Evolutionary conservation across 164 flowering plant genomes (phyloP).

Genomic region (Vitis labrusca): DNA sequence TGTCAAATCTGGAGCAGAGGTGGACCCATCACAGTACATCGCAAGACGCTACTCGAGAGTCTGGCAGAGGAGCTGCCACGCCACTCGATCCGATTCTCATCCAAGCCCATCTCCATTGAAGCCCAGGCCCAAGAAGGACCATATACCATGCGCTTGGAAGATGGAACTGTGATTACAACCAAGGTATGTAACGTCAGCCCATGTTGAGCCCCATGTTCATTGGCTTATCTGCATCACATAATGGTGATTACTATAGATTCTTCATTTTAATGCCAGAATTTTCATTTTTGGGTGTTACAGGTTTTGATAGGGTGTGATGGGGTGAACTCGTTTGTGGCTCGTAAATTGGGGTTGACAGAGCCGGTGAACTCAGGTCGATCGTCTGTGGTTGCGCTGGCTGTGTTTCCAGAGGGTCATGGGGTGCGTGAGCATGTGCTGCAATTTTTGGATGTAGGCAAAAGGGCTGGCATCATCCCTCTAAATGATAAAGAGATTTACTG

Average conservation of each 20-base stretch:
- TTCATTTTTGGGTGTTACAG: slow-evolving; percentile 8
- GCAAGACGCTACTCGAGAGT: slow-evolving; percentile 29
- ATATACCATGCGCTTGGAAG: slow-evolving; percentile 21
- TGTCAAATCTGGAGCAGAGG: slow-evolving; percentile 3
- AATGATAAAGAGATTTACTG: slow-evolving; percentile 40
- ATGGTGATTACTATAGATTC: not conserved
- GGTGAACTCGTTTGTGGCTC: slow-evolving; percentile 52
- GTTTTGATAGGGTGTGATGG: slow-evolving; percentile 64
- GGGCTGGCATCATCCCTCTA: slow-evolving; percentile 40
- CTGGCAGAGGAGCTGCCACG: slow-evolving; percentile 41
- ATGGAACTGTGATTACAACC: slow-evolving; percentile 30
- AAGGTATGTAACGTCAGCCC: slow-evolving; percentile 22
- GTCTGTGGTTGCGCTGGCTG: slow-evolving; percentile 43
- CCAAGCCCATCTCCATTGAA: slow-evolving; percentile 30
- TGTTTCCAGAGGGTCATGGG: slow-evolving; percentile 51
- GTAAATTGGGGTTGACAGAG: slow-evolving; percentile 40
- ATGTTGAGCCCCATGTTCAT: too few species aligned
- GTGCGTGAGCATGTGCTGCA: slow-evolving; percentile 28
- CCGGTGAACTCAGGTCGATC: slow-evolving; percentile 42
- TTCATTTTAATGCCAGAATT: not conserved
- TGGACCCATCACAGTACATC: slow-evolving; percentile 26
- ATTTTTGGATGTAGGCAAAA: slow-evolving; percentile 16
- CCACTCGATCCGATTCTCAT: slow-evolving; percentile 33
- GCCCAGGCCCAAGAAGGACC: slow-evolving; percentile 15
- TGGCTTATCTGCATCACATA: too few species aligned